Percentiles rank a stretch among this genome's conserved stretches.
These are phyloP conservation scores for Cynara cardunculus DNA, from an alignment of 129 eudicot genomes.

Conservation along the genomic window DNA sequence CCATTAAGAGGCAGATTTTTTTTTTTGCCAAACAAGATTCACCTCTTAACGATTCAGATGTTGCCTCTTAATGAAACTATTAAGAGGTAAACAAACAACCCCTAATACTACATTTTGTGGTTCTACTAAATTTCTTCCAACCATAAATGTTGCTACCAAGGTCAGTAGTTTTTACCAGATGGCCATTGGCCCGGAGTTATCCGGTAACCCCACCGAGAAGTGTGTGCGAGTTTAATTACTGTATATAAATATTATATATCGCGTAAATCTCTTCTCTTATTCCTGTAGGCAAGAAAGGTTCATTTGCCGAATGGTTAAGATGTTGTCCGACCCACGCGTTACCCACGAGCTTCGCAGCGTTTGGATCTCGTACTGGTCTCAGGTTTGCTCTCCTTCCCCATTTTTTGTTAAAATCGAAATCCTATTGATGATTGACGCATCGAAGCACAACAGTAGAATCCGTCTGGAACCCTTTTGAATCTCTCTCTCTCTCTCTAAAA, in stretches of 20 bases:
- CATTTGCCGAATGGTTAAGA: slow-evolving; percentile 46
- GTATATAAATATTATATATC: neutral
- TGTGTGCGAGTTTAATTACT: too few species aligned
- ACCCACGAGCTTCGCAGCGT: slow-evolving; percentile 72
- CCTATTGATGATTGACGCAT: neutral
- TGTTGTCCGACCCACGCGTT: slow-evolving; percentile 64
- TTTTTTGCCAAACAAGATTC: too few species aligned
- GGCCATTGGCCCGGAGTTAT: too few species aligned
- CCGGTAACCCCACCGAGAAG: too few species aligned
- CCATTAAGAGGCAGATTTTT: too few species aligned
- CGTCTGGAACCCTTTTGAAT: neutral
- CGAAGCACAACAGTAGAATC: neutral
- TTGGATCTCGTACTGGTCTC: slow-evolving; percentile 75
- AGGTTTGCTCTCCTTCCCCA: slow-evolving; percentile 36
- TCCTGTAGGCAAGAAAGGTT: slow-evolving; percentile 68
- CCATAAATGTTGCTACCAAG: too few species aligned
- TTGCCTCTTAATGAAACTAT: too few species aligned
- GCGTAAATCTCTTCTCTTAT: neutral
- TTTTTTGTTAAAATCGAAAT: neutral
- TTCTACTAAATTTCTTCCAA: too few species aligned
- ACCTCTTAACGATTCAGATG: too few species aligned
- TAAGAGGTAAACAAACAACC: too few species aligned
- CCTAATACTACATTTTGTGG: too few species aligned
- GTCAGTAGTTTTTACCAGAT: too few species aligned
- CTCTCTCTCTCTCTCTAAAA: neutral